Evolutionary conservation across 306 rosid species (phyloP).

Genomic region (Castanea crenata): DNA sequence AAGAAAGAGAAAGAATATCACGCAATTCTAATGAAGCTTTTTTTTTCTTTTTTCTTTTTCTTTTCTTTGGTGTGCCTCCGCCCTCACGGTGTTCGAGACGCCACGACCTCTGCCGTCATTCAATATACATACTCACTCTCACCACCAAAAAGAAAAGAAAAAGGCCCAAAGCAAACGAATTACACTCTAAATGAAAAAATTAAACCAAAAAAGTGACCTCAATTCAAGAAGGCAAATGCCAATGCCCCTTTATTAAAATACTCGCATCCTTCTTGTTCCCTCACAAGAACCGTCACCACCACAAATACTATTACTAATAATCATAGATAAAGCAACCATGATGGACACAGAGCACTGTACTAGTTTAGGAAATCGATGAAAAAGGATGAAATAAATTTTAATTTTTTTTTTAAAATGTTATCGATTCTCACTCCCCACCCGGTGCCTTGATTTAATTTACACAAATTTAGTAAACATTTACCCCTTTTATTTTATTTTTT

Average conservation of each 20-base stretch:
- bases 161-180: not conserved
- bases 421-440: not conserved
- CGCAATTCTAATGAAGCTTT: conserved; percentile 32
- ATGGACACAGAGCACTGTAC: not conserved
- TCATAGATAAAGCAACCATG: not conserved
- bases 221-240: too few relatives aligned
- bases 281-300: conserved; percentile 24
- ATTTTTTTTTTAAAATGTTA: not conserved
- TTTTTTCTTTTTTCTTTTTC: too few relatives aligned
- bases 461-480: not conserved
- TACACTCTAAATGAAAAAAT: not conserved
- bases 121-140: too few relatives aligned
- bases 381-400: not conserved
- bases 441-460: not conserved
- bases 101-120: conserved; percentile 16
- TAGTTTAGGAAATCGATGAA: not conserved
- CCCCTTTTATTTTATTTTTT: too few relatives aligned
- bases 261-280: conserved; percentile 23
- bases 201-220: too few relatives aligned
- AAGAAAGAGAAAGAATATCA: conserved; percentile 30
- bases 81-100: conserved; percentile 30
- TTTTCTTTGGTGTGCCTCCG: too few relatives aligned
- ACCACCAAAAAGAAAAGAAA: too few relatives aligned
- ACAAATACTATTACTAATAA: not conserved
- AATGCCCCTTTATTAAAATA: not conserved